phyloP scores from a whole-genome alignment of 2,329 filamentous ascomycete species.

The Fusarium sp. region DNA sequence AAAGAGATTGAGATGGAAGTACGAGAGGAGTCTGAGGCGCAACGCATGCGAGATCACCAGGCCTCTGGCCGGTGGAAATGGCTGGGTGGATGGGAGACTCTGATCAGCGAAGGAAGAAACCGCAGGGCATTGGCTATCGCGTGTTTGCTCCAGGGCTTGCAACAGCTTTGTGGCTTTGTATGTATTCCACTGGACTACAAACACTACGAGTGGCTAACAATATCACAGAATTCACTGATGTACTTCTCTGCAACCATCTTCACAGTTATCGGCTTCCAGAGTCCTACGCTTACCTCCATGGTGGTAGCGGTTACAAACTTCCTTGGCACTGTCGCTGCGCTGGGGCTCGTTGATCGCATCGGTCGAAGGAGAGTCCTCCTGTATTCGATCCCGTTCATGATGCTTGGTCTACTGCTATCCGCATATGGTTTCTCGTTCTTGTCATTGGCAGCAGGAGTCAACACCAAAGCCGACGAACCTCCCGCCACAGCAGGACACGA shows the following conservation, averaged over 20 bases:
- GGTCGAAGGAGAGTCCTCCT: conserved; percentile 85
- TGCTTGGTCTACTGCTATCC: conserved; percentile 76
- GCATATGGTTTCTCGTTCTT: conserved; percentile 79
- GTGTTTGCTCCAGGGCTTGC: conserved; percentile 85
- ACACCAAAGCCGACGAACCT: conserved; percentile 33
- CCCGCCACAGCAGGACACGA: conserved; percentile 37
- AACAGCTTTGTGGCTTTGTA: conserved; percentile 89
- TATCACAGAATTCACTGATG: conserved; percentile 82
- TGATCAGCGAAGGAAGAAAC: conserved; percentile 71
- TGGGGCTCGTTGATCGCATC: conserved; percentile 82
- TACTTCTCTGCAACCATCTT: conserved; percentile 91
- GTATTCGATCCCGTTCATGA: conserved; percentile 87
- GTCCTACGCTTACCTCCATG: conserved; percentile 83
- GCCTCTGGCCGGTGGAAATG: conserved; percentile 50
- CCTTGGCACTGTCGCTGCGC: conserved; percentile 79
- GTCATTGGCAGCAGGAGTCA: conserved; percentile 55
- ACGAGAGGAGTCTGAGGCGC: conserved; percentile 72
- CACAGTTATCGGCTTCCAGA: conserved; percentile 79
- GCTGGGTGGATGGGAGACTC: conserved; percentile 64
- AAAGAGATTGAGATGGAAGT: conserved; percentile 80
- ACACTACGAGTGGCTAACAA: conserved; percentile 5
- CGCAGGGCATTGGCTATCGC: conserved; percentile 84
- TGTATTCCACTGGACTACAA: conserved; percentile 49
- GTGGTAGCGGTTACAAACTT: conserved; percentile 88
- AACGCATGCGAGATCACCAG: conserved; percentile 52